Evolutionary conservation across 2,329 filamentous ascomycete species (phyloP).

Genomic region (Dothistroma pini): DNA sequence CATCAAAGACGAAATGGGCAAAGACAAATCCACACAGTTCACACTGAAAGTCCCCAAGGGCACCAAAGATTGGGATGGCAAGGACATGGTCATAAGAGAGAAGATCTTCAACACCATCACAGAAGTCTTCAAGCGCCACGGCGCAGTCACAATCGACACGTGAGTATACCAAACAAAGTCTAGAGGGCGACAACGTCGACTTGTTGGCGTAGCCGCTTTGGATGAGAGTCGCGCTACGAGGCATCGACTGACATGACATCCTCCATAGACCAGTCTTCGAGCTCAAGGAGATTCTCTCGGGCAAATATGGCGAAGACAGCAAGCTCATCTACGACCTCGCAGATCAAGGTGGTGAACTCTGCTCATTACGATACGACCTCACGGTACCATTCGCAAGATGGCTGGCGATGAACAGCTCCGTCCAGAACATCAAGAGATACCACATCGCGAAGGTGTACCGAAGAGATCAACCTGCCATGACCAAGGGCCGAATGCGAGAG

Average conservation of each 20-base stretch:
- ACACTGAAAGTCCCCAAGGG: slow-evolving; percentile 87
- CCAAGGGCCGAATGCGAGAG: slow-evolving; percentile 88
- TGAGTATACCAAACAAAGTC: slow-evolving; percentile 42
- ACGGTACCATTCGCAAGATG: slow-evolving; percentile 89
- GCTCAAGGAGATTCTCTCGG: slow-evolving; percentile 77
- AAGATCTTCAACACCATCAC: slow-evolving; percentile 74
- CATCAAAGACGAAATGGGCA: slow-evolving; percentile 43
- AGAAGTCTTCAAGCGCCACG: slow-evolving; percentile 78
- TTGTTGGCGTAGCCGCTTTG: no score
- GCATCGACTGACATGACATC: slow-evolving; percentile 12
- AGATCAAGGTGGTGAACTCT: slow-evolving; percentile 82
- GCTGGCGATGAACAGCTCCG: slow-evolving; percentile 82
- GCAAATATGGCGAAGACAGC: slow-evolving; percentile 89
- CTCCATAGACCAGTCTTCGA: slow-evolving; percentile 66
- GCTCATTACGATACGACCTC: slow-evolving; percentile 79
- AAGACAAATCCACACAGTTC: slow-evolving; percentile 46
- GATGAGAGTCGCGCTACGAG: background rate
- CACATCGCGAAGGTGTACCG: slow-evolving; percentile 92
- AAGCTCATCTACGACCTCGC: slow-evolving; percentile 89
- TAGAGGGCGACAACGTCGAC: no score
- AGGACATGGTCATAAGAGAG: slow-evolving; percentile 75
- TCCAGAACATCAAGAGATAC: slow-evolving; percentile 86
- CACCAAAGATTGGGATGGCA: slow-evolving; percentile 79
- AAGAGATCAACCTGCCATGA: slow-evolving; percentile 78
- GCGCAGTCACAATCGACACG: slow-evolving; percentile 74